Percentiles rank a stretch among this genome's conserved stretches.
Conservation (phyloP, 768 basidiomycete genomes). For the Boletus barrowsii region DNA sequence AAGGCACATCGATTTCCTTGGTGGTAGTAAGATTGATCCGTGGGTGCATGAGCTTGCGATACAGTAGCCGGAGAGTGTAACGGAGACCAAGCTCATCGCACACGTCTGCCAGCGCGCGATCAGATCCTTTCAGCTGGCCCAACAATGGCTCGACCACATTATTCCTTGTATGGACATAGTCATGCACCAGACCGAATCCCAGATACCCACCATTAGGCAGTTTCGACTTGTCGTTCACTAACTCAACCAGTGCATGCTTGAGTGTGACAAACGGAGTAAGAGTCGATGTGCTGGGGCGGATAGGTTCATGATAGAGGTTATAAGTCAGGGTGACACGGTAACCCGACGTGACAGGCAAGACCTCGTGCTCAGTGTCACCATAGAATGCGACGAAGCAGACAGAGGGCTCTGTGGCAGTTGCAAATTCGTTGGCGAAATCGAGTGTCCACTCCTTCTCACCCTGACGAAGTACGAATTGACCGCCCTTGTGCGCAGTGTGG, state of each 20-base stretch:
- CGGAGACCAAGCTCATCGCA: constrained; percentile 6
- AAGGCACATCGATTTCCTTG: neutral
- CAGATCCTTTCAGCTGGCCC: constrained; percentile 14
- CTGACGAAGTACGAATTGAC: constrained; percentile 7
- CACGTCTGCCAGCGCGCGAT: constrained; percentile 4
- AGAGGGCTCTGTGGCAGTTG: neutral
- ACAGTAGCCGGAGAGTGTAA: constrained; percentile 1
- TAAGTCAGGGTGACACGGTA: neutral
- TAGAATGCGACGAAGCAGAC: constrained; percentile 18
- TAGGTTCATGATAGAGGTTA: neutral
- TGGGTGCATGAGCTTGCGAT: neutral
- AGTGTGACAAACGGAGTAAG: neutral
- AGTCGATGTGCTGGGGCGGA: neutral
- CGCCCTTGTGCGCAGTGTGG: neutral
- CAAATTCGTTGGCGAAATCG: neutral
- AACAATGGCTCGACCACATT: neutral
- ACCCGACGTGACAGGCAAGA: constrained; percentile 37
- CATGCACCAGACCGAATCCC: constrained; percentile 10
- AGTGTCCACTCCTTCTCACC: neutral
- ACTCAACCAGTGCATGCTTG: neutral
- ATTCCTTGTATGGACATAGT: constrained; percentile 1
- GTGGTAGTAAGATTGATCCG: neutral
- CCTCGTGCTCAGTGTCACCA: constrained; percentile 45
- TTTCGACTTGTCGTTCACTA: neutral
- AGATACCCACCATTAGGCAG: constrained; percentile 8